Evolutionary conservation across 2,329 filamentous ascomycete species (phyloP), one percentile per base, ranked within the genome.

Genomic region (Penicillium paneum): DNA sequence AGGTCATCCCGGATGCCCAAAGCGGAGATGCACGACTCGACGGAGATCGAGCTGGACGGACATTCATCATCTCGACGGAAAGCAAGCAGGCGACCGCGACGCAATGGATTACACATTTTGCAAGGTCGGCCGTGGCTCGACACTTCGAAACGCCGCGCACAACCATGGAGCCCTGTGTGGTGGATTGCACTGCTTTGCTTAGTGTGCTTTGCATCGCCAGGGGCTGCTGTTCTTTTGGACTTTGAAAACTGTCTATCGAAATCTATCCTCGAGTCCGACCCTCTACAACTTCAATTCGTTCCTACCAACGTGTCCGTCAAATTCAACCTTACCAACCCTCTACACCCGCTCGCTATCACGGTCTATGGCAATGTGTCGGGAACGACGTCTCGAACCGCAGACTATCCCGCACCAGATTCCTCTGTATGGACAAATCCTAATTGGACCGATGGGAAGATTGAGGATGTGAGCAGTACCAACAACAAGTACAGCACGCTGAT

Each of bases 301-400:
- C 92, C 94, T 3, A 72, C 87, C 34, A 85, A 83, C 63, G 83
- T 94, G 54, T 85, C 89, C 65, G 93, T 90, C 53, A 75, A 77
- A 19, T 96, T 96, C 77, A 82, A 90, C 64, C 79, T 82, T 28
- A 71, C 76, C 13, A 76, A 82, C 59, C 71, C 82, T 5, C 80
- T 76, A 47, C 84, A 92, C 67, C 83, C 81, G 38, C 79, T 99
- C 45, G 85, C 83, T 59, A 78, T 97, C 52, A 94, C 86, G 1
- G 82, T 96, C 43, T 97, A 91, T 78, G 93, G 92, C 48, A 97
- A 97, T 73, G 91, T 97, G 29, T 89, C 87, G 8, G 94, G 94
- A 43, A 84, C 87, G 47, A 79, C 82, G 2, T 68, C 74, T 52
- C 56, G 57, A 26, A 56, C 58, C 12, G 76, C 78, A n/a, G 56